phyloP scores from a whole-genome alignment of 1,284 basidiomycete genomes.

The Austropuccinia psidii region DNA sequence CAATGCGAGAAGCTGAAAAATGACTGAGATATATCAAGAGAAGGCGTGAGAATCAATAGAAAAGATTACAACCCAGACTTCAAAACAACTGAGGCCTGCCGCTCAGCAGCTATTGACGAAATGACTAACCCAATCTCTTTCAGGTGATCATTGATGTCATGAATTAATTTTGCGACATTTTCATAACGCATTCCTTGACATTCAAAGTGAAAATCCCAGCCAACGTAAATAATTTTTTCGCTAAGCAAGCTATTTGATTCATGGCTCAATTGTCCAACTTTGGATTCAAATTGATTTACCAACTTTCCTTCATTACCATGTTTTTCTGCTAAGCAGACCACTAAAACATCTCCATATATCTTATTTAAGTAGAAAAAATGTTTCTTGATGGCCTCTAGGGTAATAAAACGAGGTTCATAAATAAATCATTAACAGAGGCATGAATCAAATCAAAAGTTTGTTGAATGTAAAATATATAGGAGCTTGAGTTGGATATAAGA shows the following conservation, averaged over 20 bases:
- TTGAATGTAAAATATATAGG: background rate
- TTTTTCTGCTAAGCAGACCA: conserved; percentile 28
- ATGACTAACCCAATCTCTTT: conserved; percentile 61
- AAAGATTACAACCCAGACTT: conserved; percentile 22
- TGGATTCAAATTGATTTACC: conserved; percentile 14
- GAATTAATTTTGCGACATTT: conserved; percentile 66
- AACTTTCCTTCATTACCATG: conserved; percentile 24
- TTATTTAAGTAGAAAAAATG: conserved; percentile 2
- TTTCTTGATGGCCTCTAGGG: conserved; percentile 19
- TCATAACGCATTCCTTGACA: conserved; percentile 96
- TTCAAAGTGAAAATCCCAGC: conserved; percentile 97
- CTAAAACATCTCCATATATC: conserved; percentile 3
- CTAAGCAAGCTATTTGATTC: background rate
- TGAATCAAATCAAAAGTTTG: background rate
- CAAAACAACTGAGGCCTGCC: background rate
- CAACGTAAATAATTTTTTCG: conserved; percentile 80
- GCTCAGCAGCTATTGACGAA: background rate
- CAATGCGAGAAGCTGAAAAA: background rate
- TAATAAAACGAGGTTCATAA: background rate
- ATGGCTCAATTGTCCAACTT: background rate
- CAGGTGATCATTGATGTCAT: conserved; percentile 66
- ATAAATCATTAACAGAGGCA: background rate
- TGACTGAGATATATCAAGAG: background rate
- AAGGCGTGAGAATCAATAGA: conserved; percentile 35
- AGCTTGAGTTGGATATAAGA: no score